Percentiles rank a stretch among this genome's conserved stretches.
phyloP scores from a whole-genome alignment of 1,284 basidiomycete species.

The Irpex lacteus region DNA sequence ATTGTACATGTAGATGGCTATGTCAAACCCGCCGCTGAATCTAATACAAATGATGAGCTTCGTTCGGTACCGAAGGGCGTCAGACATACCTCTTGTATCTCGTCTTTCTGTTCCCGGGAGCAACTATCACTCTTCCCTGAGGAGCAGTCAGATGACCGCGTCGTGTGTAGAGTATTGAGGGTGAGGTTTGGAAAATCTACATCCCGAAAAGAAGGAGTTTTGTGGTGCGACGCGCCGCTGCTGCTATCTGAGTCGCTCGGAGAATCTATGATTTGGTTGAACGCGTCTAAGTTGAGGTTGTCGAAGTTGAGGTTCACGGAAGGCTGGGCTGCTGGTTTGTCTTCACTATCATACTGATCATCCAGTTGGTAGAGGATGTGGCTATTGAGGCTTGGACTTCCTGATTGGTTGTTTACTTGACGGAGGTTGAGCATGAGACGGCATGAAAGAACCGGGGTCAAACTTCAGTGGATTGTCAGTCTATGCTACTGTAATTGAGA shows the following conservation, averaged over 20 bases:
- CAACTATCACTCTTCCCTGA: not conserved
- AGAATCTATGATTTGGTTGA: not conserved
- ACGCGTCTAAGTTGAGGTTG: not conserved
- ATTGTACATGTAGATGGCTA: no score
- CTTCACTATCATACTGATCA: no score
- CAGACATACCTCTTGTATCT: not conserved
- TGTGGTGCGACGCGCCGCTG: not conserved
- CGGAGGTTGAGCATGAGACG: not conserved
- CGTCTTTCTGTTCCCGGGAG: not conserved
- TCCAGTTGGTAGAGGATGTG: not conserved
- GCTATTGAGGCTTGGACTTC: not conserved
- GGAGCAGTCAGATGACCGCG: not conserved
- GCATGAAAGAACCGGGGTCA: not conserved
- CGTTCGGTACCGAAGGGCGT: not conserved
- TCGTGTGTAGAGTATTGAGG: not conserved
- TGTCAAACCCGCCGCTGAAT: no score
- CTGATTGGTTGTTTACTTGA: not conserved
- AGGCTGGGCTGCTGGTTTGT: no score
- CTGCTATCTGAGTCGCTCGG: not conserved
- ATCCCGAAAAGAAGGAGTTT: not conserved
- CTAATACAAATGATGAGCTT: no score
- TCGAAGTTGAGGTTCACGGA: not conserved
- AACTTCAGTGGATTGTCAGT: not conserved
- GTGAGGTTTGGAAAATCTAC: not conserved
- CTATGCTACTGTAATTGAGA: not conserved